These are phyloP conservation scores for Daldinia sp. DNA, from an alignment of 2,329 filamentous ascomycete genomes.

Conservation along the genomic window DNA sequence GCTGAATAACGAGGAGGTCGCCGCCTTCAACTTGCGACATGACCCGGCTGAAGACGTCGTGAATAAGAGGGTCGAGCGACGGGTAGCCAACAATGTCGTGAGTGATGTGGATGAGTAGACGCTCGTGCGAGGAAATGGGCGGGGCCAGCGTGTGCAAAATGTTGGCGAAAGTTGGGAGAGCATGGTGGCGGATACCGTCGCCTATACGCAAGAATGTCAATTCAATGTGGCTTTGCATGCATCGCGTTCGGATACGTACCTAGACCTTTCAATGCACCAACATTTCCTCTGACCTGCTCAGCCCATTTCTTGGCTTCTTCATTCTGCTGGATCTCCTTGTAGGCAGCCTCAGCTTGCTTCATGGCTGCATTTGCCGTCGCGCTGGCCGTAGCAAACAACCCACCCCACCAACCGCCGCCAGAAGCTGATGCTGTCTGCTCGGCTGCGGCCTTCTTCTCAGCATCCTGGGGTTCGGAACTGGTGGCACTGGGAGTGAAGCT, in stretches of 20 bases:
- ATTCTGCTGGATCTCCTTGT: conserved; percentile 95
- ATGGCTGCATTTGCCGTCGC: conserved; percentile 75
- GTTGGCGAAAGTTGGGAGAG: conserved; percentile 93
- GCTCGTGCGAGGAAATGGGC: conserved; percentile 96
- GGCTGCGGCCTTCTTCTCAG: conserved; percentile 63
- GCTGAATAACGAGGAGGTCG: conserved; percentile 92
- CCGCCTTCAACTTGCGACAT: conserved; percentile 99
- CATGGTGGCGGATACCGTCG: conserved; percentile 86
- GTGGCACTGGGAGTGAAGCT: conserved; percentile 77
- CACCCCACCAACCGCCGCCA: conserved; percentile 90
- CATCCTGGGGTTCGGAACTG: conserved; percentile 70
- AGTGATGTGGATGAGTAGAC: conserved; percentile 95
- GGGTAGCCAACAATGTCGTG: conserved; percentile 96
- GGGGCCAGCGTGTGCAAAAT: conserved; percentile 95
- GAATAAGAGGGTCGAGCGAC: conserved; percentile 91
- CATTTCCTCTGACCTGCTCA: conserved; percentile 91
- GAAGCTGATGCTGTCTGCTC: conserved; percentile 56
- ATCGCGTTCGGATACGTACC: conserved; percentile 64
- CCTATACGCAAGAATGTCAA: conserved; percentile 65
- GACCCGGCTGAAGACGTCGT: conserved; percentile 90
- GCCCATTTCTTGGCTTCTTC: conserved; percentile 98
- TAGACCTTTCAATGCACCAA: conserved; percentile 79
- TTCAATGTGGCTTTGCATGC: conserved; percentile 9
- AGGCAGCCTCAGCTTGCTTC: conserved; percentile 91
- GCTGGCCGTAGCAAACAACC: conserved; percentile 80